Evolutionary conservation across 345 rosid species (phyloP).

Genomic region (Salix arbutifolia): DNA sequence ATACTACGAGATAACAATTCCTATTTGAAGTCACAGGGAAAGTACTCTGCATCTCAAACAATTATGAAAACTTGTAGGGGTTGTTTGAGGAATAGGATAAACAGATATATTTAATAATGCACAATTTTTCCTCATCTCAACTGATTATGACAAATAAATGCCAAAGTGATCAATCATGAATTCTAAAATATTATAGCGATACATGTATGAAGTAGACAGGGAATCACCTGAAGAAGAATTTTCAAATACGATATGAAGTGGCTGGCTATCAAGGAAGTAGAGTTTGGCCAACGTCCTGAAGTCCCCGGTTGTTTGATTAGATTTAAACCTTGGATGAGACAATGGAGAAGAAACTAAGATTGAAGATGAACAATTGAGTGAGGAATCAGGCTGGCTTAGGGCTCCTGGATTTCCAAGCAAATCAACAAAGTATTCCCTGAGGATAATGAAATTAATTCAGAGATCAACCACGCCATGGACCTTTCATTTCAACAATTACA

Average conservation of each 20-base stretch:
- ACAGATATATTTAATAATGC: not conserved
- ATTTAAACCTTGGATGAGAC: slow-evolving; percentile 24
- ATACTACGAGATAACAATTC: not conserved
- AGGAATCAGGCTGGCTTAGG: slow-evolving; percentile 28
- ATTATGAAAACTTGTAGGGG: not conserved
- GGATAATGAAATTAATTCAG: slow-evolving; percentile 7
- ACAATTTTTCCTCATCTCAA: not conserved
- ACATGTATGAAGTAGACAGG: not conserved
- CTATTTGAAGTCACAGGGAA: not conserved
- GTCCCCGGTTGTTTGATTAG: slow-evolving; percentile 15
- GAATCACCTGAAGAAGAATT: slow-evolving; percentile 16
- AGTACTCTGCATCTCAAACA: not conserved
- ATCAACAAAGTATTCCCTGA: slow-evolving; percentile 30
- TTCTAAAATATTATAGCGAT: not conserved
- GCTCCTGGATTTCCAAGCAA: slow-evolving; percentile 21
- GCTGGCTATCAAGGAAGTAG: slow-evolving; percentile 14
- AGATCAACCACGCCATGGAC: not conserved
- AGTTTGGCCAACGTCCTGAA: slow-evolving; percentile 13
- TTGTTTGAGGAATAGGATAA: not conserved
- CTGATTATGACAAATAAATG: not conserved
- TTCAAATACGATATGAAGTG: slow-evolving; percentile 17
- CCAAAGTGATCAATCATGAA: not conserved
- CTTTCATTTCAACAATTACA: not conserved
- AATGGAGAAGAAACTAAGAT: slow-evolving; percentile 21
- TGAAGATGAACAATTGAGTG: slow-evolving; percentile 18